These are phyloP conservation scores for Medicago arabica DNA, from an alignment of 306 rosid genomes.

Conservation along the genomic window DNA sequence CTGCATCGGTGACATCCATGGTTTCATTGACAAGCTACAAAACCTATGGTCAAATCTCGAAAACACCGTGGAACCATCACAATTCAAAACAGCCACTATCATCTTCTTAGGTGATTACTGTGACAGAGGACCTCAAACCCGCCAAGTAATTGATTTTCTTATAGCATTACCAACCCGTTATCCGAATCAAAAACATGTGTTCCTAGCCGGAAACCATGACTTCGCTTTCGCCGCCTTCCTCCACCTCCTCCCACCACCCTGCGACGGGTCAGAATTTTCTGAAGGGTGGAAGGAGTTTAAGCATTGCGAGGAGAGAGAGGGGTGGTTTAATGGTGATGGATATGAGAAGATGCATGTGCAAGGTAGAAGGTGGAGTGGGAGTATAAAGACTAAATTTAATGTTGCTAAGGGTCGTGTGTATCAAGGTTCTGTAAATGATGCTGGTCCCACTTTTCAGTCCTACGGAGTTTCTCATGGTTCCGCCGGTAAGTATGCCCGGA, in stretches of 20 bases:
- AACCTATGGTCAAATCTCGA: slow-evolving; percentile 78
- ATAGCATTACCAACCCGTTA: slow-evolving; percentile 55
- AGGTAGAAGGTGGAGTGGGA: slow-evolving; percentile 88
- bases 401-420: slow-evolving; percentile 57
- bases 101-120: slow-evolving; percentile 96
- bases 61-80: slow-evolving; percentile 33
- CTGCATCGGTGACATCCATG: slow-evolving; percentile 89
- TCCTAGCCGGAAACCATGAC: slow-evolving; percentile 83
- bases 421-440: slow-evolving; percentile 84
- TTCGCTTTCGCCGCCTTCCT: slow-evolving; percentile 83
- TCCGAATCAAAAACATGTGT: slow-evolving; percentile 75
- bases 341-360: slow-evolving; percentile 77
- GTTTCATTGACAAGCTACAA: slow-evolving; percentile 67
- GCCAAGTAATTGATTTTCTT: slow-evolving; percentile 72
- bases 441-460: slow-evolving; percentile 74
- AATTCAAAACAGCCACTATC: slow-evolving; percentile 65
- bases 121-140: slow-evolving; percentile 77
- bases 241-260: slow-evolving; percentile 61
- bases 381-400: slow-evolving; percentile 54
- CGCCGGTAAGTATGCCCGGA: slow-evolving; percentile 49
- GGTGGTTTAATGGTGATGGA: slow-evolving; percentile 80
- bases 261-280: slow-evolving; percentile 59
- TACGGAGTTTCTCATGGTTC: slow-evolving; percentile 93
- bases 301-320: slow-evolving; percentile 71
- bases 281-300: slow-evolving; percentile 69